Conservation (phyloP, 345 rosid species). For the Lepidium aucheri region DNA sequence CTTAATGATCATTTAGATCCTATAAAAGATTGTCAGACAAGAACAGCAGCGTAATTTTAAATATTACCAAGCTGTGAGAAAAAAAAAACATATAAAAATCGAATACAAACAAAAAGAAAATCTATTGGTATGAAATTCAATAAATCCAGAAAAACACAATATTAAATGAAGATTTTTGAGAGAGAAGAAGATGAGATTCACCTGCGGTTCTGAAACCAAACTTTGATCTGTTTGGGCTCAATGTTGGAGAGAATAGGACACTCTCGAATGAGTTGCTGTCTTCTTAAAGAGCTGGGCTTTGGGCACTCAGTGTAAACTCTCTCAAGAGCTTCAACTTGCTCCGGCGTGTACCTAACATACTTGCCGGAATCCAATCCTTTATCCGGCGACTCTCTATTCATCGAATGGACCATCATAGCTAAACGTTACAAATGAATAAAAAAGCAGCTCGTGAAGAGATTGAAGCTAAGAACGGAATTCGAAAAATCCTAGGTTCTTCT, state of each 20-base stretch:
- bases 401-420: slow-evolving; percentile 34
- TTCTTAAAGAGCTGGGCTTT: slow-evolving; percentile 29
- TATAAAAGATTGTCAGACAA: neutral
- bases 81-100: neutral
- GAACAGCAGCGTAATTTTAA: neutral
- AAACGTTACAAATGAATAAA: neutral
- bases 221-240: slow-evolving; percentile 33
- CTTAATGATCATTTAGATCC: slow-evolving; percentile 9
- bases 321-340: slow-evolving; percentile 34
- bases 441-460: neutral
- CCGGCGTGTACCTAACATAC: slow-evolving; percentile 33
- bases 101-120: neutral
- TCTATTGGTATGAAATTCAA: neutral
- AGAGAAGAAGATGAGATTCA: neutral
- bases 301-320: slow-evolving; percentile 34
- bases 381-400: slow-evolving; percentile 32
- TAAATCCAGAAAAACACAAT: neutral
- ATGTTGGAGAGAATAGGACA: slow-evolving; percentile 33
- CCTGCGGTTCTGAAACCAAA: slow-evolving; percentile 38
- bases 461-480: neutral
- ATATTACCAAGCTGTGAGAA: neutral
- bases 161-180: neutral
- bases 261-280: slow-evolving; percentile 31
- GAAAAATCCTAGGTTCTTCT: slow-evolving; percentile 7
- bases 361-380: slow-evolving; percentile 32